These are phyloP conservation scores for Candida loeiensis DNA, from an alignment of 805 yeast species.

Conservation along the genomic window DNA sequence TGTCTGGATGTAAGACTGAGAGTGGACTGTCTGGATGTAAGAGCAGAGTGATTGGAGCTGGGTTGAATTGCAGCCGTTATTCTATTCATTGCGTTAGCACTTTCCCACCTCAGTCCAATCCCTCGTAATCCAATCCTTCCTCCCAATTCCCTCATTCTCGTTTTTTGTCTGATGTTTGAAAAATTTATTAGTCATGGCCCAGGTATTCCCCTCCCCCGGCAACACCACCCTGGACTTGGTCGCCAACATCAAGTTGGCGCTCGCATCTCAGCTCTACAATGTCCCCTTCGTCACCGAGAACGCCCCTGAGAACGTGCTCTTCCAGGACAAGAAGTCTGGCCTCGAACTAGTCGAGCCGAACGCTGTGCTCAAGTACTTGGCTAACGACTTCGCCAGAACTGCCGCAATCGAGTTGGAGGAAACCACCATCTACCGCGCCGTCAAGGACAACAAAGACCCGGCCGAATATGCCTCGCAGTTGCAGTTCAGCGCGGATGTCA, in stretches of 20 bases:
- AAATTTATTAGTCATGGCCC: slow-evolving; percentile 8
- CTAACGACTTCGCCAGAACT: slow-evolving; percentile 43
- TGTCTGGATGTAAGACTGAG: no score
- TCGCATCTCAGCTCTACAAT: slow-evolving; percentile 19
- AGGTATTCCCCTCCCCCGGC: slow-evolving; percentile 12
- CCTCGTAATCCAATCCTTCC: not conserved
- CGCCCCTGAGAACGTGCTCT: slow-evolving; percentile 14
- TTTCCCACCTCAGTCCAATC: no score
- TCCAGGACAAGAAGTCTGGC: slow-evolving; percentile 23
- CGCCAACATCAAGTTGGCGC: slow-evolving; percentile 23
- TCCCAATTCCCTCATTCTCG: not conserved
- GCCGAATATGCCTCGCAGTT: not conserved
- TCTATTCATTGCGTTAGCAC: no score
- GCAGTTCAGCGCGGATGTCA: slow-evolving; percentile 14
- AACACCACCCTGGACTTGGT: slow-evolving; percentile 16
- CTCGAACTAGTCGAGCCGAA: slow-evolving; percentile 61
- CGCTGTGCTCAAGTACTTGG: slow-evolving; percentile 64
- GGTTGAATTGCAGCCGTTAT: no score
- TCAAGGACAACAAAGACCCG: slow-evolving; percentile 25
- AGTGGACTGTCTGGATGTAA: no score
- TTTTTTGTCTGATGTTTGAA: not conserved
- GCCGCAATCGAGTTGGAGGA: slow-evolving; percentile 43
- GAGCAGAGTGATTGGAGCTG: no score
- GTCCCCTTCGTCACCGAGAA: slow-evolving; percentile 6
- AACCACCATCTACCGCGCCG: slow-evolving; percentile 37